These are phyloP conservation scores for Phytomonas sp. DNA, from an alignment of 208 protist genomes.

Conservation along the genomic window DNA sequence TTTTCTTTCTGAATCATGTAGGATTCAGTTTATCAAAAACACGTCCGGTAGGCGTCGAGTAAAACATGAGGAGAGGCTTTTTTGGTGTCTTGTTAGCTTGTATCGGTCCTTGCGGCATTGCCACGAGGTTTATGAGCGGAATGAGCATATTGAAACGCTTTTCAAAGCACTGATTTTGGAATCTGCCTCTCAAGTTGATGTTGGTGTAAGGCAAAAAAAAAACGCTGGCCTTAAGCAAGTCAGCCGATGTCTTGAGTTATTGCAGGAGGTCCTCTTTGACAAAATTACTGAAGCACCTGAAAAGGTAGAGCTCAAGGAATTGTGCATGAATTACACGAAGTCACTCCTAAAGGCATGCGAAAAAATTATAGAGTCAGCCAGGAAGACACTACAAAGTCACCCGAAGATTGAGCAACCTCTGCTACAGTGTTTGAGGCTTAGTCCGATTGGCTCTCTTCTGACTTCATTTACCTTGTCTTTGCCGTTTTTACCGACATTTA, in stretches of 20 bases:
- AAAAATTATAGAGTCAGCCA: conserved; percentile 43
- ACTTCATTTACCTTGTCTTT: conserved; percentile 73
- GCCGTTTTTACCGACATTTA: conserved; percentile 53
- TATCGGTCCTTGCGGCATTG: background rate
- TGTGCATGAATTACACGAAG: conserved; percentile 33
- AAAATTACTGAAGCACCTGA: conserved; percentile 4
- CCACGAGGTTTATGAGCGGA: background rate
- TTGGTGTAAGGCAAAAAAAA: conserved; percentile 27
- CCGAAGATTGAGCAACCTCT: conserved; percentile 23
- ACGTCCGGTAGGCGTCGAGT: conserved; percentile 16
- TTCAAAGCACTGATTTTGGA: conserved; percentile 66
- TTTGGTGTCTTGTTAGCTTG: conserved; percentile 3
- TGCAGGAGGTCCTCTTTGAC: conserved; percentile 68
- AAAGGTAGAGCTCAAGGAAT: conserved; percentile 1
- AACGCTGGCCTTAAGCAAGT: conserved; percentile 29
- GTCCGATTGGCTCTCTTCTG: conserved; percentile 61
- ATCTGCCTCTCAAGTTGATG: conserved; percentile 55
- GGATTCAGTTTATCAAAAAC: conserved; percentile 25
- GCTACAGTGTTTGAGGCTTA: conserved; percentile 44
- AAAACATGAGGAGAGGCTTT: conserved; percentile 4
- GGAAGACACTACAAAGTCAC: conserved; percentile 40
- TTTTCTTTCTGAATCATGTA: conserved; percentile 26
- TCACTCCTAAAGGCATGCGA: conserved; percentile 62
- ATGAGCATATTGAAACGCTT: conserved; percentile 16
- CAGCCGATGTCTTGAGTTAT: conserved; percentile 66